These are phyloP conservation scores for Blastocrithidia nonstop DNA, from an alignment of 208 protist species.

Conservation along the genomic window DNA sequence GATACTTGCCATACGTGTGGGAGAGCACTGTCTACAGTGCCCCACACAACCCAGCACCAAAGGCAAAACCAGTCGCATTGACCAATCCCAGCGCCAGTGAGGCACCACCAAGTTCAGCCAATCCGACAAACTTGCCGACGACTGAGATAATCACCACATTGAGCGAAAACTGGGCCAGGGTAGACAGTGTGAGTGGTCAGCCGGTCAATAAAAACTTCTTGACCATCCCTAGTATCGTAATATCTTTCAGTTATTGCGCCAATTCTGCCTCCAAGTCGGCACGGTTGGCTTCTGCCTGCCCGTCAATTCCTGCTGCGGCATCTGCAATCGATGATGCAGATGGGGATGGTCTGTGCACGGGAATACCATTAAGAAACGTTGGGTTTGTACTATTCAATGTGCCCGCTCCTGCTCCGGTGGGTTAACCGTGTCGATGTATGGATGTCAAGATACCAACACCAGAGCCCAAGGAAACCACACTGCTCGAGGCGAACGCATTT, in stretches of 20 bases:
- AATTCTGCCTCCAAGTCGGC: not conserved
- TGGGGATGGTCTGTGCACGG: no score
- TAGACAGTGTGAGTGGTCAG: constrained; percentile 51
- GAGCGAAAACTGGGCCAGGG: constrained; percentile 60
- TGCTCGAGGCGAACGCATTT: no score
- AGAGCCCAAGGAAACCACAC: no score
- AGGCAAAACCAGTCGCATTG: constrained; percentile 77
- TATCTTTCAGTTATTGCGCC: constrained; percentile 6
- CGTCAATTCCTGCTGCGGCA: constrained; percentile 6
- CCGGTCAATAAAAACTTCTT: constrained; percentile 54
- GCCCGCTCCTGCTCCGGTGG: no score
- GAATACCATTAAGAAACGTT: no score
- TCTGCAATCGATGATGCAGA: no score
- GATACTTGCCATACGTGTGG: constrained; percentile 50
- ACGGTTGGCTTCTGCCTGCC: constrained; percentile 5
- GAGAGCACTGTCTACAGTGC: constrained; percentile 75
- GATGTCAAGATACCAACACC: no score
- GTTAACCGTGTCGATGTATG: no score
- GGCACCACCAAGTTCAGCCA: constrained; percentile 48
- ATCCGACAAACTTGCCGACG: constrained; percentile 35
- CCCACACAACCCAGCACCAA: constrained; percentile 66
- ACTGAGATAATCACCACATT: constrained; percentile 50
- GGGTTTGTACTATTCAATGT: no score
- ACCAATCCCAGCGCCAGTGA: constrained; percentile 58
- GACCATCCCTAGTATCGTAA: constrained; percentile 14